Conservation (phyloP, 192 early-diverging fungal genomes). For the Podila minutissima region DNA sequence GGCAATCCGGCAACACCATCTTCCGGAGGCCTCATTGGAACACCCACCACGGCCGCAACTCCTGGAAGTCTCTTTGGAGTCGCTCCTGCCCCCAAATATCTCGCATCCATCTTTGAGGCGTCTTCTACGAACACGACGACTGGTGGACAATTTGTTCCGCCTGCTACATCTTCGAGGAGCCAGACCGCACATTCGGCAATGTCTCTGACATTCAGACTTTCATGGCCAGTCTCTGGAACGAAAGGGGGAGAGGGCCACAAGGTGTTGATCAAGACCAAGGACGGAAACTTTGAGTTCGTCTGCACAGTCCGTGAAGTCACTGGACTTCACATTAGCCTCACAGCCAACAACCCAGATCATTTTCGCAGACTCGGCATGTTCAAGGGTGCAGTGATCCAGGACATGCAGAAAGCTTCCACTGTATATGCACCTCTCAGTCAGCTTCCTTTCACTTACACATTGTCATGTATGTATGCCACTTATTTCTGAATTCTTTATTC, state of each 20-base stretch:
- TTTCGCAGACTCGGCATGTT: background rate
- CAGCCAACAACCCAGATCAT: background rate
- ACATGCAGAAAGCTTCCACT: background rate
- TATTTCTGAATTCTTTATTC: background rate
- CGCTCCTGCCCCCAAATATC: too few relatives aligned
- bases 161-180: too few relatives aligned
- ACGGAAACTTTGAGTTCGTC: background rate
- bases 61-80: too few relatives aligned
- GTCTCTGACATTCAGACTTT: background rate
- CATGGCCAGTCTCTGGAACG: background rate
- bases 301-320: background rate
- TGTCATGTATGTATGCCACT: background rate
- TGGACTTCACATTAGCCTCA: background rate
- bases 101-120: too few relatives aligned
- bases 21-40: too few relatives aligned
- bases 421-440: background rate
- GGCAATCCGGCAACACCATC: too few relatives aligned
- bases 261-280: background rate
- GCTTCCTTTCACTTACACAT: too few relatives aligned
- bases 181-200: background rate
- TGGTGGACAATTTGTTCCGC: too few relatives aligned
- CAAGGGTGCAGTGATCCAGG: background rate
- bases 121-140: too few relatives aligned
- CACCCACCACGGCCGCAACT: too few relatives aligned
- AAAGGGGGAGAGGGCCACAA: too few relatives aligned